phyloP scores from a whole-genome alignment of 23 red algal species.

The Cyanidium caldarium region DNA sequence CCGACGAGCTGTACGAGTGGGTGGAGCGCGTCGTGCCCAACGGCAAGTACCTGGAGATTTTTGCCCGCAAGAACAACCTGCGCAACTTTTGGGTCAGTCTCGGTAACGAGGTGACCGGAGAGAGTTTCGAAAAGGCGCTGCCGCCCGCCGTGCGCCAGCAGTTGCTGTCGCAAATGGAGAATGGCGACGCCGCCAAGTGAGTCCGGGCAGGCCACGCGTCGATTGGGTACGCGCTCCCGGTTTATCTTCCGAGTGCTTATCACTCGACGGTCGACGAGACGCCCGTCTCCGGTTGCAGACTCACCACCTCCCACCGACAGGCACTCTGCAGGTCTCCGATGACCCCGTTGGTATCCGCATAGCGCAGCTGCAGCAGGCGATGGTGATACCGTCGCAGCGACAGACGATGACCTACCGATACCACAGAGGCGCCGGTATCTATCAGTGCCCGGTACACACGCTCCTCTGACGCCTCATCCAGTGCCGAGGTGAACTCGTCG shows the following conservation, averaged over 20 bases:
- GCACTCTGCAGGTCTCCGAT: too few species aligned
- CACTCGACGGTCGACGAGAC: too few species aligned
- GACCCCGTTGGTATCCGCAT: too few species aligned
- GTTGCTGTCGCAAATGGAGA: too few species aligned
- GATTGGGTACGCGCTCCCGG: too few species aligned
- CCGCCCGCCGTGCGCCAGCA: background rate
- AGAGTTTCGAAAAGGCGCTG: conserved; percentile 10
- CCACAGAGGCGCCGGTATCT: conserved; percentile 28
- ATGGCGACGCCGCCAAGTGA: too few species aligned
- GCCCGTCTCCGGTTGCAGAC: too few species aligned
- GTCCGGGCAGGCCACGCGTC: too few species aligned
- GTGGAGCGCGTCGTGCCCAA: conserved; percentile 10
- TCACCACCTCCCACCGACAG: too few species aligned
- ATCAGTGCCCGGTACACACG: conserved; percentile 43
- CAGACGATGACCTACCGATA: conserved; percentile 73
- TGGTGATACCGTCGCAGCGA: conserved; percentile 61
- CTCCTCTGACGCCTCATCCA: conserved; percentile 50
- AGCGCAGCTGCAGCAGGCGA: conserved; percentile 25
- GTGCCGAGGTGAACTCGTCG: conserved; percentile 67
- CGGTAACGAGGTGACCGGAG: conserved; percentile 20
- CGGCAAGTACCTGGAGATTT: conserved; percentile 20
- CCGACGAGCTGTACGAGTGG: conserved; percentile 19
- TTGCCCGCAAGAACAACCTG: conserved; percentile 24
- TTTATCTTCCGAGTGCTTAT: too few species aligned
- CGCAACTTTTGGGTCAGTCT: conserved; percentile 16